Conservation (phyloP, 2,329 filamentous ascomycete species). For the Penicillium sp. region DNA sequence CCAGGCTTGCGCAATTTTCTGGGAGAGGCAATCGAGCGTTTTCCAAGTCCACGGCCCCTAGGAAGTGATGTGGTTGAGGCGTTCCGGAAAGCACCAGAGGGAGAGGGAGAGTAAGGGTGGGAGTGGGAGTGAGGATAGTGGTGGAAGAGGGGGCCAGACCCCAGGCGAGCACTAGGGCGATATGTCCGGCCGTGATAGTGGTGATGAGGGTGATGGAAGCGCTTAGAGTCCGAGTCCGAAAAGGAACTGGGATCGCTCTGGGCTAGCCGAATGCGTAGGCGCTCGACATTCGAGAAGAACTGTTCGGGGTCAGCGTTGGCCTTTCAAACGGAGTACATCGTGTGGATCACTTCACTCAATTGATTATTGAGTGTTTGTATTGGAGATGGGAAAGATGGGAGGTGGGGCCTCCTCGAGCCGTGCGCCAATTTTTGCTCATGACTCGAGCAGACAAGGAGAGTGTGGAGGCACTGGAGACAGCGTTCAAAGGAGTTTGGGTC, state of each 20-base stretch:
- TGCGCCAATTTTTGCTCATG: not conserved
- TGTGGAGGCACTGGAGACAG: too few species aligned
- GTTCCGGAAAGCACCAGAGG: constrained; percentile 16
- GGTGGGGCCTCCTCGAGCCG: not conserved
- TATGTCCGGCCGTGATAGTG: constrained; percentile 14
- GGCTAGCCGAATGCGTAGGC: constrained; percentile 38
- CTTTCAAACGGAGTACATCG: constrained; percentile 1
- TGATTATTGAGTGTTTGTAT: constrained; percentile 18
- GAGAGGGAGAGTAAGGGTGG: constrained; percentile 6
- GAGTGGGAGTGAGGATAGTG: not conserved
- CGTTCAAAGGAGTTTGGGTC: not conserved
- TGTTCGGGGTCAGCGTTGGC: constrained; percentile 27
- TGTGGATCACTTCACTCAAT: not conserved
- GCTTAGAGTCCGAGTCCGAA: constrained; percentile 17
- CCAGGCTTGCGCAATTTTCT: constrained; percentile 38
- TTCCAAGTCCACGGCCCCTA: constrained; percentile 19
- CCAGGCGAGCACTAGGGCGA: constrained; percentile 16
- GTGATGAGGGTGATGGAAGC: constrained; percentile 15
- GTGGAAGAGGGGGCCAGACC: constrained; percentile 19
- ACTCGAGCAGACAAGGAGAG: not conserved
- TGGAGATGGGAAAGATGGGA: constrained; percentile 7
- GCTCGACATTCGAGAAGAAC: constrained; percentile 46
- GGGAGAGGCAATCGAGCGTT: constrained; percentile 18
- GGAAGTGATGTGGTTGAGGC: constrained; percentile 10
- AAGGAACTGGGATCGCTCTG: constrained; percentile 30